Conservation (phyloP, 768 basidiomycete species). For the Phylloporus sp. region DNA sequence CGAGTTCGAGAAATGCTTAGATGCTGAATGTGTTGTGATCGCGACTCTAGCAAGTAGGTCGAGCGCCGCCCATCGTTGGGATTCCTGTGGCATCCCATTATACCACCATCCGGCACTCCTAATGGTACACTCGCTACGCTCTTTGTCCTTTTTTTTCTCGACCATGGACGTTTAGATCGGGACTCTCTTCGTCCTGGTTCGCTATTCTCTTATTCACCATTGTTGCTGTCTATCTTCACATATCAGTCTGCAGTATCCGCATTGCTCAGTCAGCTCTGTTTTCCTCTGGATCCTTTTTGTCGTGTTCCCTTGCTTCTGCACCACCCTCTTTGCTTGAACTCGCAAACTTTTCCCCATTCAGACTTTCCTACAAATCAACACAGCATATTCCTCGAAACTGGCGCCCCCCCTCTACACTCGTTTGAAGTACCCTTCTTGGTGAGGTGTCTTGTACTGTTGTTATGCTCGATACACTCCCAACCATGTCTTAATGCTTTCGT, state of each 20-base stretch:
- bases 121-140: neutral
- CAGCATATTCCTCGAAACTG: constrained; percentile 23
- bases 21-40: constrained; percentile 18
- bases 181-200: constrained; percentile 16
- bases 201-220: constrained; percentile 13
- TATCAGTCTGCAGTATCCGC: constrained; percentile 22
- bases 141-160: constrained; percentile 11
- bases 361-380: constrained; percentile 15
- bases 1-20: constrained; percentile 14
- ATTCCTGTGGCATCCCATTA: constrained; percentile 19
- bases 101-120: constrained; percentile 14
- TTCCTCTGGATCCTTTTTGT: constrained; percentile 22
- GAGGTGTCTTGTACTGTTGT: constrained; percentile 31
- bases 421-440: constrained; percentile 26
- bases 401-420: constrained; percentile 28
- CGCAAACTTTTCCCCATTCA: constrained; percentile 15
- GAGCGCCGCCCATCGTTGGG: constrained; percentile 7
- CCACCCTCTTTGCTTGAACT: constrained; percentile 20
- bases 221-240: constrained; percentile 27
- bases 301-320: constrained; percentile 21
- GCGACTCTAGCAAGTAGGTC: constrained; percentile 17
- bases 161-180: constrained; percentile 17
- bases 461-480: constrained; percentile 32
- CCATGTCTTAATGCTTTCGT: constrained; percentile 36
- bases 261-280: constrained; percentile 21